A percentile compares a stretch with the other conserved stretches of the same genome.
Evolutionary conservation across 345 rosid species (phyloP).

Genomic region (Arabis alpina): DNA sequence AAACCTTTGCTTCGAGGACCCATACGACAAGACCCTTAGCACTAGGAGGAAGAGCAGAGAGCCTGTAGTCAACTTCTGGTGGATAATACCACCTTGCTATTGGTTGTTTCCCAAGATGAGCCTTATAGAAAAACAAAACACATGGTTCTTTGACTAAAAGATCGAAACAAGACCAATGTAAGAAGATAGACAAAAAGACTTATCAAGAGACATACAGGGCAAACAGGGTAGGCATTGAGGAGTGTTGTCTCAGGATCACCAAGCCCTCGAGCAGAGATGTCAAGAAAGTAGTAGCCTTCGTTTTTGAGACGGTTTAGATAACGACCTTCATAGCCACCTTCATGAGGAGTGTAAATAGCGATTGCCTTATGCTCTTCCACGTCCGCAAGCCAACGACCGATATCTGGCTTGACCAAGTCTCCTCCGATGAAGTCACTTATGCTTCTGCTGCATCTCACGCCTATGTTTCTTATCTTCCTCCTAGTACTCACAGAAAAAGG

Average conservation of each 20-base stretch:
- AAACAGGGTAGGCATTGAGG: slow-evolving; percentile 82
- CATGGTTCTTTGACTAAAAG: neutral
- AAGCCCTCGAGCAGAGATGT: slow-evolving; percentile 89
- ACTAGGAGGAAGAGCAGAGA: slow-evolving; percentile 64
- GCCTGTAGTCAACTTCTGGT: slow-evolving; percentile 88
- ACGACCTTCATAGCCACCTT: slow-evolving; percentile 95
- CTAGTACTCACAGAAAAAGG: slow-evolving; percentile 28
- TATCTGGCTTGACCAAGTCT: slow-evolving; percentile 67
- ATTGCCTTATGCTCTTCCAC: slow-evolving; percentile 89
- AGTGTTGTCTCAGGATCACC: slow-evolving; percentile 97
- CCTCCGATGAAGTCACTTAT: slow-evolving; percentile 84
- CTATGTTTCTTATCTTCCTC: slow-evolving; percentile 29
- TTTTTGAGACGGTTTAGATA: slow-evolving; percentile 68
- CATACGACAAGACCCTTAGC: slow-evolving; percentile 92
- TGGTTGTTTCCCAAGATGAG: slow-evolving; percentile 93
- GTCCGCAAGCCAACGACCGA: slow-evolving; percentile 78
- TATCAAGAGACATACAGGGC: slow-evolving; percentile 59
- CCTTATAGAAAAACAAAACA: slow-evolving; percentile 48
- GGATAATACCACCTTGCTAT: slow-evolving; percentile 97
- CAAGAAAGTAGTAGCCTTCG: slow-evolving; percentile 91
- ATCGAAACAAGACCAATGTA: neutral
- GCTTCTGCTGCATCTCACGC: slow-evolving; percentile 45
- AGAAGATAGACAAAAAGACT: neutral
- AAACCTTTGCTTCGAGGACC: slow-evolving; percentile 91
- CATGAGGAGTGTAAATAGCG: slow-evolving; percentile 88